Conservation (phyloP, 352 stramenopile genomes). For the Phytophthora lateralis region DNA sequence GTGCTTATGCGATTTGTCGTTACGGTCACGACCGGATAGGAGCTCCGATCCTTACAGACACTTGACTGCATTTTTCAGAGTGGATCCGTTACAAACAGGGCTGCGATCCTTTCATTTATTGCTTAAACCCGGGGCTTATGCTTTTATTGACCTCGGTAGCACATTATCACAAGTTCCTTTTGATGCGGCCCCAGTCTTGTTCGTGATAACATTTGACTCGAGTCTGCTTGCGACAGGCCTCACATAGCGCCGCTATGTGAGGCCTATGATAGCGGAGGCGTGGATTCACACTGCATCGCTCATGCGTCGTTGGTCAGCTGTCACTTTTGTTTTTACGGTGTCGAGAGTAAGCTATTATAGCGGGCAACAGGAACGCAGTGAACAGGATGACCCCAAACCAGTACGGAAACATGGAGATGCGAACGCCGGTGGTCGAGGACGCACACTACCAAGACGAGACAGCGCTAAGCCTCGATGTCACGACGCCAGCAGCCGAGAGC, state of each 20-base stretch:
- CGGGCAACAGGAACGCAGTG: background rate
- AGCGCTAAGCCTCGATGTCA: constrained; percentile 21
- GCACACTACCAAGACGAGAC: constrained; percentile 23
- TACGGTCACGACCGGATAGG: too few relatives aligned
- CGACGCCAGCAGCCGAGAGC: constrained; percentile 15
- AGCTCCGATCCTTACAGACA: too few relatives aligned
- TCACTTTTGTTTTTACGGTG: constrained; percentile 19
- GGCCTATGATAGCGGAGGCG: constrained; percentile 13
- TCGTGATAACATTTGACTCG: too few relatives aligned
- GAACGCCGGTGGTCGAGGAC: constrained; percentile 28
- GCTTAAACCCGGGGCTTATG: constrained; percentile 1
- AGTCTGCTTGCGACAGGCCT: too few relatives aligned
- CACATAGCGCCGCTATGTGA: too few relatives aligned
- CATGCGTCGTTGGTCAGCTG: constrained; percentile 2
- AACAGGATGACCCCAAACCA: constrained; percentile 21
- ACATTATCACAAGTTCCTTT: too few relatives aligned
- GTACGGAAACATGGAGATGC: constrained; percentile 33
- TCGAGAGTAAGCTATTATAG: constrained; percentile 1
- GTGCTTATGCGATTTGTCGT: too few relatives aligned
- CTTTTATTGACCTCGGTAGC: constrained; percentile 6
- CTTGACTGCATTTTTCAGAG: background rate
- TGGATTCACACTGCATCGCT: constrained; percentile 10
- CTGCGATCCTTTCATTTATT: background rate
- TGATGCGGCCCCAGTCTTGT: too few relatives aligned
- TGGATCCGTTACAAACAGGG: constrained; percentile 20